A percentile compares a stretch with the other conserved stretches of the same genome.
Conservation (phyloP, 305 asterid species). For the Ilex paraguariensis region DNA sequence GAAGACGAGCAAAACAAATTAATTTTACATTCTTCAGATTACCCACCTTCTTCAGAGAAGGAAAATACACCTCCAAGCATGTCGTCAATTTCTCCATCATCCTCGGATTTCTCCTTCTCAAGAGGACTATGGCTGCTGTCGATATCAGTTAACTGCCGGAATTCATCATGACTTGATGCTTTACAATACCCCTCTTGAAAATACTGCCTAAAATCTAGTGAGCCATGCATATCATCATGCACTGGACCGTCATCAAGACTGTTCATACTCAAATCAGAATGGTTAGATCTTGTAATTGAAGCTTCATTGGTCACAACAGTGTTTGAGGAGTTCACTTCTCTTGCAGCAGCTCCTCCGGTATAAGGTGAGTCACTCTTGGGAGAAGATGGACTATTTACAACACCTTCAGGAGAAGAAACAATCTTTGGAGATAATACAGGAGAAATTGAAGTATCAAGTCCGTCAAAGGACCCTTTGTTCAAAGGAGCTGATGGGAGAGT, state of each 20-base stretch:
- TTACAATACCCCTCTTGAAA: constrained; percentile 45
- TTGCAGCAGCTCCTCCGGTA: constrained; percentile 15
- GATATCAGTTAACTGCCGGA: constrained; percentile 23
- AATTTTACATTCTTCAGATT: too few species aligned
- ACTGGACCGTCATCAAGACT: constrained; percentile 27
- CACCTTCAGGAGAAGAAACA: constrained; percentile 22
- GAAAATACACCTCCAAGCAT: constrained; percentile 45
- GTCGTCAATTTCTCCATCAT: constrained; percentile 34
- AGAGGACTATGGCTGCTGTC: constrained; percentile 22
- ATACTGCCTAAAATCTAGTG: constrained; percentile 33
- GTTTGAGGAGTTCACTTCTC: constrained; percentile 21
- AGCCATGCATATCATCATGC: constrained; percentile 38
- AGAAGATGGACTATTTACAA: constrained; percentile 27
- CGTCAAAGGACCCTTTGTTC: constrained; percentile 10
- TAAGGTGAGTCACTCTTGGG: constrained; percentile 23
- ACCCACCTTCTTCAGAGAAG: constrained; percentile 44
- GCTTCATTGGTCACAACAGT: constrained; percentile 27
- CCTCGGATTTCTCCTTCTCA: constrained; percentile 30
- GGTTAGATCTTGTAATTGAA: constrained; percentile 34
- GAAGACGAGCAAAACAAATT: too few species aligned
- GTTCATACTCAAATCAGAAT: constrained; percentile 31
- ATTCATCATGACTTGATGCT: constrained; percentile 26
- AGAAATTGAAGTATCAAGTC: constrained; percentile 6
- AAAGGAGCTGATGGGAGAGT: constrained; percentile 8
- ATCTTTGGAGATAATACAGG: constrained; percentile 27